Evolutionary conservation across 345 rosid species (phyloP).

Genomic region (Bretschneidera sinensis): DNA sequence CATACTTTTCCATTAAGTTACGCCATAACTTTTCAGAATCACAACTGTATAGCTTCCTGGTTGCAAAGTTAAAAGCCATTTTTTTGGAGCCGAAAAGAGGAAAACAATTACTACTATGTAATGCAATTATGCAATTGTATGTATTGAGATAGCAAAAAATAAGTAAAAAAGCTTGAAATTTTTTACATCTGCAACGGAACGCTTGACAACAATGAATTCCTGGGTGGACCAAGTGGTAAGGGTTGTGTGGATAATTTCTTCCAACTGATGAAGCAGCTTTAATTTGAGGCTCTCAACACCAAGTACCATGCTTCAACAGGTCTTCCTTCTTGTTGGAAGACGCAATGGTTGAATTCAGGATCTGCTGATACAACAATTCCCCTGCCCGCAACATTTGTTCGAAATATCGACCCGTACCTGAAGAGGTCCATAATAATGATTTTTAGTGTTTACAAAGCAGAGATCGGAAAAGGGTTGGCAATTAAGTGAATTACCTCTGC

Average conservation of each 20-base stretch:
- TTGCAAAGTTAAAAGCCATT: slow-evolving; percentile 24
- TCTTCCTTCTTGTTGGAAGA: slow-evolving; percentile 23
- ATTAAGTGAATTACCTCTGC: neutral
- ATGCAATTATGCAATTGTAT: too few species aligned
- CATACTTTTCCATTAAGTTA: slow-evolving; percentile 16
- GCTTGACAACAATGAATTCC: slow-evolving; percentile 17
- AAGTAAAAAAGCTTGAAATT: neutral
- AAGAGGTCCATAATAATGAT: neutral
- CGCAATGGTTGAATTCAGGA: slow-evolving; percentile 24
- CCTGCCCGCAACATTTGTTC: slow-evolving; percentile 27
- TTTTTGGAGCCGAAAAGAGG: neutral
- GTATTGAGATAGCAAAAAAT: neutral
- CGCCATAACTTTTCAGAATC: slow-evolving; percentile 10
- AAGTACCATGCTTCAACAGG: slow-evolving; percentile 22
- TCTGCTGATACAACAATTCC: slow-evolving; percentile 25
- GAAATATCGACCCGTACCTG: slow-evolving; percentile 29
- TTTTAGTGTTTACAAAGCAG: too few species aligned
- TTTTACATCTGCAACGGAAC: slow-evolving; percentile 6
- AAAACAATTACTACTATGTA: neutral
- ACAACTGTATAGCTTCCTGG: slow-evolving; percentile 19
- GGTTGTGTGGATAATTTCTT: slow-evolving; percentile 4
- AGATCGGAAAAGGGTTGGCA: neutral
- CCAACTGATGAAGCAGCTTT: slow-evolving; percentile 16
- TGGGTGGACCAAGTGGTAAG: slow-evolving; percentile 18
- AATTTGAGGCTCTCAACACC: slow-evolving; percentile 23